Conservation (phyloP, 805 yeast genomes). For the Saccharomyces kudriavzevii region DNA sequence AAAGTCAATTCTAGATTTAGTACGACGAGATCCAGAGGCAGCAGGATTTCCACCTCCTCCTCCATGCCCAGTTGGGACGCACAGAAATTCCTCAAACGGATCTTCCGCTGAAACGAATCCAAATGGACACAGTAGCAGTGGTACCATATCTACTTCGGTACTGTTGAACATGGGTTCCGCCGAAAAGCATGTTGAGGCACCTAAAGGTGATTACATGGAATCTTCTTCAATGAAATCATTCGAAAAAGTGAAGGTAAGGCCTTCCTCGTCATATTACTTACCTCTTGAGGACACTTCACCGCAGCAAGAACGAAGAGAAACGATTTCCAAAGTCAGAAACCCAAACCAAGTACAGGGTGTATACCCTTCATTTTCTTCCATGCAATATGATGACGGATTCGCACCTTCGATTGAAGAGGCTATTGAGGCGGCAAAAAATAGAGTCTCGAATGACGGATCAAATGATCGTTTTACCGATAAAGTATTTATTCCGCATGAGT, state of each 20-base stretch:
- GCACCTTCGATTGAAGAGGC: constrained; percentile 19
- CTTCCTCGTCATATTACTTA: background rate
- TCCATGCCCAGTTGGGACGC: background rate
- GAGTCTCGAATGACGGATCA: constrained; percentile 5
- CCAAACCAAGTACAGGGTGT: background rate
- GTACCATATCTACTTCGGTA: constrained; percentile 9
- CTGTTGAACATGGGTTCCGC: constrained; percentile 1
- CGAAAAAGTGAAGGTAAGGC: background rate
- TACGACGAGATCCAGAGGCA: background rate
- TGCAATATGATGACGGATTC: constrained; percentile 5
- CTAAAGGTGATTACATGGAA: background rate
- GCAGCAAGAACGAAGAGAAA: background rate
- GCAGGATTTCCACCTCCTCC: background rate
- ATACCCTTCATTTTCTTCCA: constrained; percentile 1
- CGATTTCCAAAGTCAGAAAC: background rate
- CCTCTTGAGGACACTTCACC: background rate
- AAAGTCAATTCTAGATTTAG: background rate
- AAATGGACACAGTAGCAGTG: constrained; percentile 4
- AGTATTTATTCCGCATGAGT: constrained; percentile 12
- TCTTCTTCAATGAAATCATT: background rate
- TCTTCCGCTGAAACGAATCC: background rate
- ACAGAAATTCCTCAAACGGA: background rate
- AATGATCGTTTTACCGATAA: background rate
- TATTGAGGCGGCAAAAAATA: constrained; percentile 9
- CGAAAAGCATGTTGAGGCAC: background rate